A percentile compares a stretch with the other conserved stretches of the same genome.
Evolutionary conservation across 2,329 filamentous ascomycete genomes (phyloP).

Genomic region (Alternaria brassicicola): DNA sequence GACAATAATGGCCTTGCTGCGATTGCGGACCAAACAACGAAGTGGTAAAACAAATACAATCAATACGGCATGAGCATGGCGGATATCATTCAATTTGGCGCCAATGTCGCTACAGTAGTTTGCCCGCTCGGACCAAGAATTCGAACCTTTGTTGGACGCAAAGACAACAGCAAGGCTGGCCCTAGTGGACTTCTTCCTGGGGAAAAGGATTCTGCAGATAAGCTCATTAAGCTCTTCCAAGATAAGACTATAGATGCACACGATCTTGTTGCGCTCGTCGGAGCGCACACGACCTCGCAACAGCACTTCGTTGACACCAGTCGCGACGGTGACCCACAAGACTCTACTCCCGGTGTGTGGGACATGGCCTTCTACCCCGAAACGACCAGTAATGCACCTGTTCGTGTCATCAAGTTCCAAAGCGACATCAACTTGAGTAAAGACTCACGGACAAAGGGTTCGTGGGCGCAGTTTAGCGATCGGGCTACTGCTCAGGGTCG

Average conservation of each 20-base stretch:
- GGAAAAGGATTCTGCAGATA: constrained; percentile 42
- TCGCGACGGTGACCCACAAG: constrained; percentile 45
- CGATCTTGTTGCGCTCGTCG: constrained; percentile 46
- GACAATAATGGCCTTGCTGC: constrained; percentile 39
- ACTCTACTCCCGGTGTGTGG: constrained; percentile 47
- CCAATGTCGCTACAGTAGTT: constrained; percentile 47
- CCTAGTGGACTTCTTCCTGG: constrained; percentile 44
- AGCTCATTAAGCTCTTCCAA: constrained; percentile 44
- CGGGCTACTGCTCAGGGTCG: constrained; percentile 30
- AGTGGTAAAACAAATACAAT: constrained; percentile 42
- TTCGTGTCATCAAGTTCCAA: constrained; percentile 45
- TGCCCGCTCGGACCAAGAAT: constrained; percentile 50
- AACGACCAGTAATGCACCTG: constrained; percentile 36
- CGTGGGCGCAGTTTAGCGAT: constrained; percentile 42
- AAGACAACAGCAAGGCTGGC: constrained; percentile 44
- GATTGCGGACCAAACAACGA: constrained; percentile 39
- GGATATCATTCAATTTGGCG: constrained; percentile 49
- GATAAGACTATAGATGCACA: constrained; percentile 49
- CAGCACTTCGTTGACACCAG: constrained; percentile 45
- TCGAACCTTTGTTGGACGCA: constrained; percentile 47
- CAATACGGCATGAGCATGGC: constrained; percentile 46
- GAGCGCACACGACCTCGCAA: constrained; percentile 48
- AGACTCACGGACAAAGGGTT: constrained; percentile 41
- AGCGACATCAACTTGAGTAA: constrained; percentile 45
- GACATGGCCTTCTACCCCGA: constrained; percentile 48